These are phyloP conservation scores for Smittium mucronatum DNA, from an alignment of 371 early-diverging fungal genomes.

Conservation along the genomic window DNA sequence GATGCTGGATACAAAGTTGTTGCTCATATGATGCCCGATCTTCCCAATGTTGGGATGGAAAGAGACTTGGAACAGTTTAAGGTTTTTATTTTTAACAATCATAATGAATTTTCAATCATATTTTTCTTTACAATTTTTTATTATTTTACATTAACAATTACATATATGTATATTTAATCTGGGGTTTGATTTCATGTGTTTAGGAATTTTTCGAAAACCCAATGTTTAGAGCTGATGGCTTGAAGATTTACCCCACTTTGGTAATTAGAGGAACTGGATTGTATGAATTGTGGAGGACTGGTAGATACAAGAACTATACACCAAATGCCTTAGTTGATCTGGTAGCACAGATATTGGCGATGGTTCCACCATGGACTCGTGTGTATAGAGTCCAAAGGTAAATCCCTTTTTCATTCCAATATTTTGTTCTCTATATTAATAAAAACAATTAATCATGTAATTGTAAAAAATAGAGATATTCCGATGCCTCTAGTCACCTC, in stretches of 20 bases:
- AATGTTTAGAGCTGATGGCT: constrained; percentile 95
- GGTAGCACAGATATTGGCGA: constrained; percentile 89
- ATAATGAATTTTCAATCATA: background rate
- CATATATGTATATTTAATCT: too few relatives aligned
- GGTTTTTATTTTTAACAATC: background rate
- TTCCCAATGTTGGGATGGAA: constrained; percentile 99
- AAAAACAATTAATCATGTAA: constrained; percentile 11
- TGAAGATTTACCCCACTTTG: constrained; percentile 99
- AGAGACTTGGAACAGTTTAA: constrained; percentile 98
- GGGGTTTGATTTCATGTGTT: too few relatives aligned
- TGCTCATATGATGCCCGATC: constrained; percentile 99
- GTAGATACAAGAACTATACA: constrained; percentile 96
- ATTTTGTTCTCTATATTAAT: constrained; percentile 9
- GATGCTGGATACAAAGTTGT: constrained; percentile 99
- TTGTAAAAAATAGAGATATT: constrained; percentile 70
- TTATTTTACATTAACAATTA: too few relatives aligned
- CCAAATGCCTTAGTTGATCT: constrained; percentile 97
- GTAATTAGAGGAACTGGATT: constrained; percentile 99
- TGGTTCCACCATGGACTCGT: constrained; percentile 99
- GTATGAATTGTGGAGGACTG: constrained; percentile 99
- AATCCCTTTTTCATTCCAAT: constrained; percentile 27
- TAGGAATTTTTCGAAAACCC: constrained; percentile 98
- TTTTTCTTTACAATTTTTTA: background rate
- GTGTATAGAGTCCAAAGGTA: constrained; percentile 94
- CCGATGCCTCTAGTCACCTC: constrained; percentile 99